Base-by-base conservation (phyloP, 768 basidiomycete species). In the Kwoniella botswanensis region DNA sequence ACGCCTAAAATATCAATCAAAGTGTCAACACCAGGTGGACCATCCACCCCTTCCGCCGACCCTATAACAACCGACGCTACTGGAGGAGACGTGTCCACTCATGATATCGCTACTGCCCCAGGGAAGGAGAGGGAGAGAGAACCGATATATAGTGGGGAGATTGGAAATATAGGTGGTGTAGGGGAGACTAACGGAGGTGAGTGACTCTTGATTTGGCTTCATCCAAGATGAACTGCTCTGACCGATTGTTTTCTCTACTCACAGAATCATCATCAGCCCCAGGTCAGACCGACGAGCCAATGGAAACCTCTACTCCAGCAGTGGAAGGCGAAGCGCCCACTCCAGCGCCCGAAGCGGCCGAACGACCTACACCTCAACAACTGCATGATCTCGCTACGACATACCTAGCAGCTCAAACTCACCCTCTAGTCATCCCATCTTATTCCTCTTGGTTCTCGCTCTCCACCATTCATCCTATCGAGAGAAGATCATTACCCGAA, bases 401-500 rank as follows among this genome's bases (percentile, higher is more conserved):
- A 78, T 98, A 98, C 82, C 92, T 99, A 55, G 94, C 95, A 0
- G 92, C 93, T 0, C 97, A 99, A 84, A 96, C 94, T 1, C 96
- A 98, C 85, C 93, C 96, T 76, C 90, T 99, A 81, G 90, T 99
- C 80, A 92, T 99, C 62, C 97, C 97, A 9, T 96, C 94, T 26
- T 98, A 98, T 82, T 91, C 94, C 9, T 92, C 94, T 18, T 98
- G 97, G 97, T 99, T 98, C 85, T 91, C 93, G 84, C 93, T 98
- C 89, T 88, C 92, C 67, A 90, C 92, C 82, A 91, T 99, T 67
- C 93, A 97, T 78, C 88, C 92, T 11, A 91, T 98, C 71, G 97
- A 99, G 84, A 88, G 90, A 57, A 89, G 93, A 74, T 92, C 93
- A 0, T 86, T 99, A 35, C 97, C 97, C 43, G 97, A 99, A 84